Evolutionary conservation across 2,329 filamentous ascomycete genomes (phyloP).

Genomic region (Neoscytalidium dimidiatum): DNA sequence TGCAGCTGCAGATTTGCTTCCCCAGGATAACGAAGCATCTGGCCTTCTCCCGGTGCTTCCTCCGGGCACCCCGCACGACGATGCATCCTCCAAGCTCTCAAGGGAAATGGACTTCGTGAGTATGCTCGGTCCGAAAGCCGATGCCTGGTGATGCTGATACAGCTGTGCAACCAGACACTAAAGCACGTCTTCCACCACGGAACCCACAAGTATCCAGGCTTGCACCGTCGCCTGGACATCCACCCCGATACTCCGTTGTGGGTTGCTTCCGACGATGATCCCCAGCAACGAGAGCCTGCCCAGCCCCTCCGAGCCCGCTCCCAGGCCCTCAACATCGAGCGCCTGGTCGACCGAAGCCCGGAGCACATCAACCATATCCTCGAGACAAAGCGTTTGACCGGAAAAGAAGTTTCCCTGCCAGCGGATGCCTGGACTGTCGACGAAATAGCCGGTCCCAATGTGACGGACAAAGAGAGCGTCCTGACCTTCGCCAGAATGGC

Average conservation of each 20-base stretch:
- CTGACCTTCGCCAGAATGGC: conserved; percentile 85
- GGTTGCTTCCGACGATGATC: conserved; percentile 60
- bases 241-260: conserved; percentile 62
- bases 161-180: conserved; percentile 52
- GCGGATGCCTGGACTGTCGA: conserved; percentile 75
- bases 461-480: conserved; percentile 83
- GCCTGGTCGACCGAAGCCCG: conserved; percentile 76
- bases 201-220: conserved; percentile 68
- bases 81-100: background rate
- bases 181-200: conserved; percentile 94
- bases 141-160: conserved; percentile 24
- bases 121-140: conserved; percentile 11
- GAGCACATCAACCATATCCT: conserved; percentile 78
- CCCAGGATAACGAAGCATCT: conserved; percentile 17
- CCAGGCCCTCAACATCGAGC: conserved; percentile 69
- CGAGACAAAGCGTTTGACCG: conserved; percentile 67
- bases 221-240: conserved; percentile 78
- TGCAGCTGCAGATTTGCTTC: background rate
- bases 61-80: conserved; percentile 25
- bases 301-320: conserved; percentile 59
- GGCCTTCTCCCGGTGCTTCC: conserved; percentile 22
- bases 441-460: conserved; percentile 73
- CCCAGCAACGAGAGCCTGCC: conserved; percentile 40
- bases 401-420: conserved; percentile 67
- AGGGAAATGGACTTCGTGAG: conserved; percentile 20